These are phyloP conservation scores for Ophiostoma perfectum DNA, from an alignment of 2,329 filamentous ascomycete species.

Conservation along the genomic window DNA sequence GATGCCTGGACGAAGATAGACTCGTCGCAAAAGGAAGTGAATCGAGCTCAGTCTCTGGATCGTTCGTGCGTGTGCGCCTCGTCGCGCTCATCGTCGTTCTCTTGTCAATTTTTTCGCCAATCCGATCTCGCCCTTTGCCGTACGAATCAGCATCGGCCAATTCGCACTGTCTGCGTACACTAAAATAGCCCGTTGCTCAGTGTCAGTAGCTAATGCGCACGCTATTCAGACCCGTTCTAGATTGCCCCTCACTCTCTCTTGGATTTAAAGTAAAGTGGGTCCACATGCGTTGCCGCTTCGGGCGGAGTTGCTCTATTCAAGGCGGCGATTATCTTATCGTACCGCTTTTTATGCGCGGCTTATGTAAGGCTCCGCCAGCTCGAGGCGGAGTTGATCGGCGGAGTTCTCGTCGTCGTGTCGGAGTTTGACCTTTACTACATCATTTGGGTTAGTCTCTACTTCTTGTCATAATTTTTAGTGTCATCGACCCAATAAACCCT, in stretches of 20 bases:
- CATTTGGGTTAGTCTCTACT: neutral
- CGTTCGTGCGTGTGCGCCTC: neutral
- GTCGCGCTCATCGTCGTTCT: neutral
- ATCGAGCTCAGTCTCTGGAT: neutral
- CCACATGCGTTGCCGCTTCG: neutral
- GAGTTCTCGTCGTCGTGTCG: neutral
- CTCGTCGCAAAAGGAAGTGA: neutral
- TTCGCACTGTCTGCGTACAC: slow-evolving; percentile 10
- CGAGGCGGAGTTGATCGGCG: slow-evolving; percentile 15
- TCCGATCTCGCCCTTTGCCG: slow-evolving; percentile 13
- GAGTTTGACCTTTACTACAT: neutral
- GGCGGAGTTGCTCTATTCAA: neutral
- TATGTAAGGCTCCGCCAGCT: neutral
- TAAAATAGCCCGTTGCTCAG: too few relatives aligned
- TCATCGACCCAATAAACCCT: neutral
- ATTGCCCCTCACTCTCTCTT: slow-evolving; percentile 5
- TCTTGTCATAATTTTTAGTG: too few relatives aligned
- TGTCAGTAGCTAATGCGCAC: neutral
- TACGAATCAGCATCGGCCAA: neutral
- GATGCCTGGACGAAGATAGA: neutral
- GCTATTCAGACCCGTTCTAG: neutral
- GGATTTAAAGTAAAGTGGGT: neutral
- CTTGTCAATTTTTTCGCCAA: neutral
- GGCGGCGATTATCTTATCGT: slow-evolving; percentile 6
- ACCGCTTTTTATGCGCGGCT: slow-evolving; percentile 2